These are phyloP conservation scores for Pelargonium citronellum DNA, from an alignment of 441 rosid species.

Conservation along the genomic window DNA sequence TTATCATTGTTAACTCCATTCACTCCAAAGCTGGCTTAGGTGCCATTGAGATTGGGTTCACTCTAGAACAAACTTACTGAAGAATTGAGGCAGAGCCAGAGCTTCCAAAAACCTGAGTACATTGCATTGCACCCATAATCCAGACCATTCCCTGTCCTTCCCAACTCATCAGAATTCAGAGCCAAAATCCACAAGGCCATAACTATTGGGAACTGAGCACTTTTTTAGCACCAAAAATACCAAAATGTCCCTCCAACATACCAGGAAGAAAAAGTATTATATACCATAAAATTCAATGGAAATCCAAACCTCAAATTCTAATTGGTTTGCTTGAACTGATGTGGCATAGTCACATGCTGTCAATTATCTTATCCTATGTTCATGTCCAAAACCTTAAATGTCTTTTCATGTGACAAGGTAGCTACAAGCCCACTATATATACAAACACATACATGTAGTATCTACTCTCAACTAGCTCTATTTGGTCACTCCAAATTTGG, in stretches of 20 bases:
- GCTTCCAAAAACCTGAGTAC: neutral
- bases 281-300: slow-evolving; percentile 27
- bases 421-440: neutral
- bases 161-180: slow-evolving; percentile 6
- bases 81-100: too few relatives aligned
- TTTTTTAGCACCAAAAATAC: slow-evolving; percentile 16
- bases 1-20: too few relatives aligned
- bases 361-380: slow-evolving; percentile 10
- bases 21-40: too few relatives aligned
- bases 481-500: slow-evolving; percentile 1
- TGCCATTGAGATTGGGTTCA: too few relatives aligned
- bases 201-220: slow-evolving; percentile 13
- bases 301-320: slow-evolving; percentile 42
- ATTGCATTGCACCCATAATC: slow-evolving; percentile 3
- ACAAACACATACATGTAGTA: neutral
- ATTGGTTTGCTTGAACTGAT: slow-evolving; percentile 45
- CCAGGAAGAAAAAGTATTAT: neutral
- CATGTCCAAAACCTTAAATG: neutral
- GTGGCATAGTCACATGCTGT: slow-evolving; percentile 15
- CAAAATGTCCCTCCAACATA: slow-evolving; percentile 27
- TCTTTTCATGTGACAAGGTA: neutral
- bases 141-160: slow-evolving; percentile 22
- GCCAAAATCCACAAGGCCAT: slow-evolving; percentile 24
- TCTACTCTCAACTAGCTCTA: neutral
- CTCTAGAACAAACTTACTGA: neutral